phyloP scores from a whole-genome alignment of 345 rosid genomes.

The Eucalyptus pauciflora region DNA sequence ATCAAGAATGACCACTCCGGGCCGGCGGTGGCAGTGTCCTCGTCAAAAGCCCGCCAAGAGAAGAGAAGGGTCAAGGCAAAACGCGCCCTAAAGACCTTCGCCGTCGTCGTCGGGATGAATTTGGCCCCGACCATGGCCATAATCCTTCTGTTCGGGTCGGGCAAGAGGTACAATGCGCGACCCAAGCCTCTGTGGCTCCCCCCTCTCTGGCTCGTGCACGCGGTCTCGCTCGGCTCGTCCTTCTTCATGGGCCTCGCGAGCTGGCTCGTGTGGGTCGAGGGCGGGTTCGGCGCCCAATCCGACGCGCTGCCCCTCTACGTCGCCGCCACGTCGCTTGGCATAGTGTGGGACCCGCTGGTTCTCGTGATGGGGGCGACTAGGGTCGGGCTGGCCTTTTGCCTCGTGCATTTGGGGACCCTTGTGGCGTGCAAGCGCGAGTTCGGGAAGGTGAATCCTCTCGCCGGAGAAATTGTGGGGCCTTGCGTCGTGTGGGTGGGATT shows the following conservation, averaged over 20 bases:
- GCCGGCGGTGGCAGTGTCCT: background rate
- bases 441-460: slow-evolving; percentile 1
- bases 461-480: slow-evolving; percentile 10
- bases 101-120: background rate
- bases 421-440: slow-evolving; percentile 4
- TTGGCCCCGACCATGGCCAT: background rate
- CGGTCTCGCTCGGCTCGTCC: slow-evolving; percentile 9
- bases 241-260: slow-evolving; percentile 20
- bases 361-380: slow-evolving; percentile 7
- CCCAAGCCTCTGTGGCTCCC: slow-evolving; percentile 22
- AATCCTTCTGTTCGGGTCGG: slow-evolving; percentile 19
- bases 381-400: slow-evolving; percentile 9
- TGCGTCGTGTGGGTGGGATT: slow-evolving; percentile 22
- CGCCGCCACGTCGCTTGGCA: slow-evolving; percentile 5
- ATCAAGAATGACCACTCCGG: background rate
- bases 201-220: slow-evolving; percentile 9
- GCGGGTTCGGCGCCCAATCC: slow-evolving; percentile 1
- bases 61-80: background rate
- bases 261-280: slow-evolving; percentile 22
- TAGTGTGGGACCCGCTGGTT: slow-evolving; percentile 27
- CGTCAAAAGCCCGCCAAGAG: background rate
- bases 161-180: slow-evolving; percentile 1
- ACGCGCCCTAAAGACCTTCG: slow-evolving; percentile 2
- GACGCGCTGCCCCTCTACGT: slow-evolving; percentile 19
- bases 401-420: slow-evolving; percentile 13